Base-by-base conservation (phyloP, 2,329 filamentous ascomycete genomes). In the Meredithiella fracta region DNA sequence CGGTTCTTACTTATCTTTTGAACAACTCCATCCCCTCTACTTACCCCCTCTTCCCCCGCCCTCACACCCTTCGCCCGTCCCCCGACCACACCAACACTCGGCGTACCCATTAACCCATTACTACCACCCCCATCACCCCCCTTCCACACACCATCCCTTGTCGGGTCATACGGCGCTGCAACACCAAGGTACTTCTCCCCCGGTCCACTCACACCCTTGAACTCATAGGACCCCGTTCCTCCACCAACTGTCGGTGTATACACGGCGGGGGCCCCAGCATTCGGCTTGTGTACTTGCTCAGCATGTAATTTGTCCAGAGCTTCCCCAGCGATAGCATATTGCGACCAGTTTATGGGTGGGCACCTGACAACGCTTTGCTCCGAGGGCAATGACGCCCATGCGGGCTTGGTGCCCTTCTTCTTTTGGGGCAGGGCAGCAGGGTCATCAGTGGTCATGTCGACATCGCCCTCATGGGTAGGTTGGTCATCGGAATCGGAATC, bases 271-370 rank as follows among this genome's bases (percentile, higher is more conserved):
- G 65, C 66, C 1, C 79, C 79, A 42, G 75, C 72, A 7, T 69
- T 70, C 1, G 88, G 89, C 55, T 78, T 76, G 51, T 72, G 69
- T 54, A 82, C 70, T 69, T 96, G 89, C 64, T 94, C 86, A 53
- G 80, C 77, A 66, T 96, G 90, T 60, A 96, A 73, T 65, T 82
- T 85, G 67, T 96, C 88, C 37, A 96, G 73, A 1, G 86, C 80
- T 59, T 86, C 83, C 22, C 54, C 54, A 2, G 92, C 81, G n/a
- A 96, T 76, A 62, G 87, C 86, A 67, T 97, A 97, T 65, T 95
- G 90, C 11, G 82, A 80, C 91, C 91, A 97, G 71, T 96, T 95
- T 64, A 97, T 83, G 7, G 87, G 85, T 7, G 91, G 91, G 70
- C 83, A 88, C 42, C 90, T 82, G 25, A 94, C 83, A 0, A 97